Evolutionary conservation across 148 eudicot genomes (phyloP).

Genomic region (Chenopodium formosanum): DNA sequence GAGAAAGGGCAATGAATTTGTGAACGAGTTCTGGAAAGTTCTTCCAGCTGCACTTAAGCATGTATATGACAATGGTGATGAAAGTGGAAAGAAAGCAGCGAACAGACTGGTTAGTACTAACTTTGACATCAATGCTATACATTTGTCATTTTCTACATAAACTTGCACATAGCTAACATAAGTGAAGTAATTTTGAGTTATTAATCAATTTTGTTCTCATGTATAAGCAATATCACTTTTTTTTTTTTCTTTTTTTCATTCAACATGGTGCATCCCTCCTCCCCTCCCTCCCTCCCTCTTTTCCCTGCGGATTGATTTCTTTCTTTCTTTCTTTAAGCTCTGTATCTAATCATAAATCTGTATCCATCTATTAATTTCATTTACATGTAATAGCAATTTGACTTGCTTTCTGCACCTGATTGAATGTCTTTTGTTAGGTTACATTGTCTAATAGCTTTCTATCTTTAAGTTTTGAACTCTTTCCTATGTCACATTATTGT

Average conservation of each 20-base stretch:
- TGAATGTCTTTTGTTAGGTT: not conserved
- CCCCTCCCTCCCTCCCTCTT: too few relatives aligned
- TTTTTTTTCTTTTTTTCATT: too few relatives aligned
- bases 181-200: too few relatives aligned
- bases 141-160: not conserved
- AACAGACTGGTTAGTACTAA: slow-evolving; percentile 62
- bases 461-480: not conserved
- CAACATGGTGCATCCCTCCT: too few relatives aligned
- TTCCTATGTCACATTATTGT: too few relatives aligned
- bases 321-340: too few relatives aligned
- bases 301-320: too few relatives aligned
- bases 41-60: slow-evolving; percentile 81
- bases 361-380: too few relatives aligned
- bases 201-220: not conserved
- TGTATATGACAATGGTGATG: slow-evolving; percentile 64
- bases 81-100: slow-evolving; percentile 72
- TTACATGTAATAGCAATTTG: too few relatives aligned
- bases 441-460: too few relatives aligned
- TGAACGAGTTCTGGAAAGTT: slow-evolving; percentile 96
- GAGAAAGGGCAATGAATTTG: slow-evolving; percentile 89
- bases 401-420: not conserved
- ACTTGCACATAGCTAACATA: not conserved
- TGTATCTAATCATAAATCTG: too few relatives aligned
- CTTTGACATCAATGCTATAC: not conserved
- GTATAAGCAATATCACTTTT: too few relatives aligned